Evolutionary conservation across 306 rosid species (phyloP).

Genomic region (Cicer chorassanicum): DNA sequence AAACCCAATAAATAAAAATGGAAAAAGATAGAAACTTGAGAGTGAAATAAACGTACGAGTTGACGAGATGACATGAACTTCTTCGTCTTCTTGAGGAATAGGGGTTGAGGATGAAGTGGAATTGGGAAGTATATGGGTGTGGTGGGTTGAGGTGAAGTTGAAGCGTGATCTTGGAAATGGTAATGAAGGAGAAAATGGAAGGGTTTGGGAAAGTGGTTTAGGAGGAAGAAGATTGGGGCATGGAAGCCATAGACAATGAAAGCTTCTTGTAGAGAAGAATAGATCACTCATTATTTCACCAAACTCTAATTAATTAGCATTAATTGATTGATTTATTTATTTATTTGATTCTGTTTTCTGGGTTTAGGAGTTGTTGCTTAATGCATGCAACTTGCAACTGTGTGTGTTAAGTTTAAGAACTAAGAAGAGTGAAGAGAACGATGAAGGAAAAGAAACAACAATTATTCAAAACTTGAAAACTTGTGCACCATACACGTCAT

Average conservation of each 20-base stretch:
- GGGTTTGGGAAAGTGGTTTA: slow-evolving; percentile 33
- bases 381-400: neutral
- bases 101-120: slow-evolving; percentile 48
- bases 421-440: slow-evolving; percentile 20
- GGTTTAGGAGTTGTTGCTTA: neutral
- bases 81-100: slow-evolving; percentile 48
- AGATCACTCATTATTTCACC: slow-evolving; percentile 51
- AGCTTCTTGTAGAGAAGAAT: slow-evolving; percentile 40
- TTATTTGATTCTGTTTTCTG: neutral
- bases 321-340: neutral
- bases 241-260: slow-evolving; percentile 44
- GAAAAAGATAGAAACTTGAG: slow-evolving; percentile 28
- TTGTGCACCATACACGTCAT: slow-evolving; percentile 25
- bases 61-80: slow-evolving; percentile 50
- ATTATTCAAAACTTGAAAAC: neutral
- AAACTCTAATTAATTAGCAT: neutral
- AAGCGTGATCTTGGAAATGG: slow-evolving; percentile 38
- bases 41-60: slow-evolving; percentile 50
- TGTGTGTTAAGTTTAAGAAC: neutral
- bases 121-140: slow-evolving; percentile 34
- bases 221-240: slow-evolving; percentile 34
- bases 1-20: slow-evolving; percentile 12
- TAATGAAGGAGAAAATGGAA: slow-evolving; percentile 44
- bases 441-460: slow-evolving; percentile 33
- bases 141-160: slow-evolving; percentile 39